phyloP scores from a whole-genome alignment of 257 asterid species.

The Gentiana macrophylla region DNA sequence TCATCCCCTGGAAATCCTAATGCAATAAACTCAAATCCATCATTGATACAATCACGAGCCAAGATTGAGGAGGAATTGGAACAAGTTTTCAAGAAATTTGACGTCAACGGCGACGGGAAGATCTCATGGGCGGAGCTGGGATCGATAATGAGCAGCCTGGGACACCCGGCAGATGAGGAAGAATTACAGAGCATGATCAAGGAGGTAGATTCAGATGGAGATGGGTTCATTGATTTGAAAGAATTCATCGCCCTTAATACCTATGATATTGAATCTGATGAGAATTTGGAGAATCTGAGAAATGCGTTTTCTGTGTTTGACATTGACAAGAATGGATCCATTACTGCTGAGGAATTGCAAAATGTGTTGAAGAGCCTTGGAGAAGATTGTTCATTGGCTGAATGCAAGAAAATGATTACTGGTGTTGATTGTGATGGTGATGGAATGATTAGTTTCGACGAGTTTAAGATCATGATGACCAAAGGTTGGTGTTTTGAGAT shows the following conservation, averaged over 20 bases:
- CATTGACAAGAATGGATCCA: constrained; percentile 53
- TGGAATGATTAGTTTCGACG: constrained; percentile 69
- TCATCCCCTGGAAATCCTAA: constrained; percentile 7
- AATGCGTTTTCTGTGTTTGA: constrained; percentile 78
- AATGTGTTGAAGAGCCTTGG: constrained; percentile 58
- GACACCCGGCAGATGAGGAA: constrained; percentile 39
- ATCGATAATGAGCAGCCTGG: constrained; percentile 66
- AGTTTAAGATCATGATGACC: constrained; percentile 84
- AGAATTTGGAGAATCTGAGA: constrained; percentile 44
- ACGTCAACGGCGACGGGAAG: constrained; percentile 70
- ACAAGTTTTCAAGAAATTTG: constrained; percentile 76
- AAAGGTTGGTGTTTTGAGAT: constrained; percentile 41
- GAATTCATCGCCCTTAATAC: constrained; percentile 79
- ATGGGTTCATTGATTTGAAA: constrained; percentile 62
- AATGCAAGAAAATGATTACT: constrained; percentile 66
- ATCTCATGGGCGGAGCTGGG: constrained; percentile 64
- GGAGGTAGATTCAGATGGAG: constrained; percentile 83
- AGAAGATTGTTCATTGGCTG: constrained; percentile 67
- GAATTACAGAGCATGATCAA: constrained; percentile 51
- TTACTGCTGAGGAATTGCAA: constrained; percentile 65
- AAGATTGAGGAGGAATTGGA: constrained; percentile 62
- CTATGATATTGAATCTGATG: constrained; percentile 40
- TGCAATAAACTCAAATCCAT: constrained; percentile 20
- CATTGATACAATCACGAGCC: constrained; percentile 31
- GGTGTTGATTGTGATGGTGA: constrained; percentile 75